Evolutionary conservation across 23 red algal species (phyloP).

Genomic region (Gracilaria caudata): DNA sequence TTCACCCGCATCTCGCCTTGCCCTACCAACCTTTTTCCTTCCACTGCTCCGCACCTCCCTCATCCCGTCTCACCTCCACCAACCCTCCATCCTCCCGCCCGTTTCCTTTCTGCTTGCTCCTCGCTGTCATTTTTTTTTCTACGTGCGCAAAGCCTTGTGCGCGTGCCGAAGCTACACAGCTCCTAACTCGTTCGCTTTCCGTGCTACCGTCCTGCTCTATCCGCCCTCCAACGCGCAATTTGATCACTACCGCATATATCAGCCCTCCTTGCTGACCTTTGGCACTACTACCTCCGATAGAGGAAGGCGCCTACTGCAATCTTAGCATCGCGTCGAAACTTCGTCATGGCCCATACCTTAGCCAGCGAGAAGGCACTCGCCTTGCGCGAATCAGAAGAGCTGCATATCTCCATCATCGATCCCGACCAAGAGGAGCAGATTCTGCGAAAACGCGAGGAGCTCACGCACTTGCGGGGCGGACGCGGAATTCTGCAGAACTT

Average conservation of each 20-base stretch:
- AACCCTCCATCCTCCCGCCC: neutral
- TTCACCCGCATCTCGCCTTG: neutral
- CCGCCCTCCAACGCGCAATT: neutral
- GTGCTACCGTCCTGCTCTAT: neutral
- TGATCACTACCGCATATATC: neutral
- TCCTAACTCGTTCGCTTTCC: neutral
- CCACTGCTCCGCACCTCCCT: neutral
- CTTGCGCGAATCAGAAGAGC: conserved; percentile 43
- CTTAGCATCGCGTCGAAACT: conserved; percentile 7
- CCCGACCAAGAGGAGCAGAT: conserved; percentile 65
- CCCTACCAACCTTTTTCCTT: neutral
- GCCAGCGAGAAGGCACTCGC: conserved; percentile 33
- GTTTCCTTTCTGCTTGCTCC: neutral
- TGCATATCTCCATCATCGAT: conserved; percentile 56
- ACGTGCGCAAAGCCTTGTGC: neutral
- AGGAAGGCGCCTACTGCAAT: conserved; percentile 14
- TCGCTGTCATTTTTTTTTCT: conserved; percentile 18
- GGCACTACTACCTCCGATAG: neutral
- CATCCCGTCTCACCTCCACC: neutral
- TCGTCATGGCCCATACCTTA: conserved; percentile 57
- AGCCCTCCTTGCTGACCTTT: neutral
- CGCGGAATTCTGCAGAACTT: neutral
- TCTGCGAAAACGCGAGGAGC: conserved; percentile 13
- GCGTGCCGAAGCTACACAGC: neutral
- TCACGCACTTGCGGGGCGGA: conserved; percentile 2